phyloP scores from a whole-genome alignment of 1,139 yeast genomes.

The Magnusiomyces ingens region DNA sequence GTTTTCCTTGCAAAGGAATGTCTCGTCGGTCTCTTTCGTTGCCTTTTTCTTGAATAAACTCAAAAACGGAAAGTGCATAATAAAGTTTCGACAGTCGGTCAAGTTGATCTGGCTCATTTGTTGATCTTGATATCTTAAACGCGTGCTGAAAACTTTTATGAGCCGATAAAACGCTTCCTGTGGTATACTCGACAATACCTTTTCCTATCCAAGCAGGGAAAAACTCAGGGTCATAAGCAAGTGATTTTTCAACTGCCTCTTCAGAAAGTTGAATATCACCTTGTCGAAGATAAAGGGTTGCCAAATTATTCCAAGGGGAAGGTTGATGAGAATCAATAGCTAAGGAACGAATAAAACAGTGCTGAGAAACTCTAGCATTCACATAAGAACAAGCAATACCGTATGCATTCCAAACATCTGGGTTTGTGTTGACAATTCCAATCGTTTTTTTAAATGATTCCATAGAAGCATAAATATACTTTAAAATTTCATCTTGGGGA shows the following conservation, averaged over 20 bases:
- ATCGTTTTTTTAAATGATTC: constrained; percentile 58
- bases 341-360: constrained; percentile 80
- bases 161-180: constrained; percentile 51
- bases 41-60: constrained; percentile 17
- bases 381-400: constrained; percentile 61
- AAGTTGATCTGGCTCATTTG: constrained; percentile 17
- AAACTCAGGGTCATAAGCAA: constrained; percentile 72
- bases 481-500: constrained; percentile 21
- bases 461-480: constrained; percentile 45
- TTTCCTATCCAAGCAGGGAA: constrained; percentile 83
- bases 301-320: constrained; percentile 73
- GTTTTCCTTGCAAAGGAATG: constrained; percentile 2
- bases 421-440: constrained; percentile 59
- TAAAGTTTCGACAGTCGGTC: constrained; percentile 65
- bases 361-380: constrained; percentile 76
- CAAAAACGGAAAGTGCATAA: constrained; percentile 57
- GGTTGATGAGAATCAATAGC: constrained; percentile 64
- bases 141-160: constrained; percentile 66
- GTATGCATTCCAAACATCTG: constrained; percentile 73
- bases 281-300: constrained; percentile 61
- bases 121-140: constrained; percentile 66
- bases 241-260: constrained; percentile 67
- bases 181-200: constrained; percentile 58
- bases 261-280: constrained; percentile 69
- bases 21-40: not conserved